phyloP scores from a whole-genome alignment of 768 basidiomycete genomes.

The Suillus plorans region DNA sequence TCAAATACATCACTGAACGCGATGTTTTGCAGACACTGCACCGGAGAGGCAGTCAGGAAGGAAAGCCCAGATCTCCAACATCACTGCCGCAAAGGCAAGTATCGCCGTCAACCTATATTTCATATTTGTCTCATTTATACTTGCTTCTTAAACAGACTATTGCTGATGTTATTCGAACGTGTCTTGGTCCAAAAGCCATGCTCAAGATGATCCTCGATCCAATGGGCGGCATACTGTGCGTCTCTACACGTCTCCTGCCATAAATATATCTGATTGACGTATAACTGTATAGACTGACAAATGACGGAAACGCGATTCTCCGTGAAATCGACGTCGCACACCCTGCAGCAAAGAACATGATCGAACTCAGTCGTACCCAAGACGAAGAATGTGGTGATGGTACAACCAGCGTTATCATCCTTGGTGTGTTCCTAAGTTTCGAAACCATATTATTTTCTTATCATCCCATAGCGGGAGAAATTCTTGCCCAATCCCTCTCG shows the following conservation, averaged over 20 bases:
- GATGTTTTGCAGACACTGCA: conserved; percentile 66
- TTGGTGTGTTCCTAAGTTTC: conserved; percentile 57
- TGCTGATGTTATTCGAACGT: conserved; percentile 96
- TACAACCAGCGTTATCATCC: conserved; percentile 96
- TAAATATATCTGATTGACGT: not conserved
- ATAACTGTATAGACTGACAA: conserved; percentile 68
- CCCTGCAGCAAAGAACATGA: conserved; percentile 99
- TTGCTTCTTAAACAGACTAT: conserved; percentile 62
- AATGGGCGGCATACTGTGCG: conserved; percentile 97
- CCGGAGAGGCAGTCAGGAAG: conserved; percentile 93
- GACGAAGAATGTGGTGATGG: conserved; percentile 99
- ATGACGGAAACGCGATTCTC: conserved; percentile 98
- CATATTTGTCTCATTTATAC: conserved; percentile 6
- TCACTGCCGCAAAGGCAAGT: conserved; percentile 91
- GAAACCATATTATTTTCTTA: not conserved
- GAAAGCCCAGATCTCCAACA: conserved; percentile 96
- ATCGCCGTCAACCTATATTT: not conserved
- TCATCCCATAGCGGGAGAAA: conserved; percentile 75
- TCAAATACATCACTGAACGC: not conserved
- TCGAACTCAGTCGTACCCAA: conserved; percentile 95
- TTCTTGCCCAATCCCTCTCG: conserved; percentile 90
- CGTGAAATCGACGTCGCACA: conserved; percentile 99
- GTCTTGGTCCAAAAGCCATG: conserved; percentile 97
- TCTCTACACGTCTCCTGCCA: conserved; percentile 12
- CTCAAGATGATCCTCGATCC: conserved; percentile 99